Base-by-base conservation (phyloP, 225 moss, liverwort and hornwort species). In the Bryoerythrophyllum caledonicum region DNA sequence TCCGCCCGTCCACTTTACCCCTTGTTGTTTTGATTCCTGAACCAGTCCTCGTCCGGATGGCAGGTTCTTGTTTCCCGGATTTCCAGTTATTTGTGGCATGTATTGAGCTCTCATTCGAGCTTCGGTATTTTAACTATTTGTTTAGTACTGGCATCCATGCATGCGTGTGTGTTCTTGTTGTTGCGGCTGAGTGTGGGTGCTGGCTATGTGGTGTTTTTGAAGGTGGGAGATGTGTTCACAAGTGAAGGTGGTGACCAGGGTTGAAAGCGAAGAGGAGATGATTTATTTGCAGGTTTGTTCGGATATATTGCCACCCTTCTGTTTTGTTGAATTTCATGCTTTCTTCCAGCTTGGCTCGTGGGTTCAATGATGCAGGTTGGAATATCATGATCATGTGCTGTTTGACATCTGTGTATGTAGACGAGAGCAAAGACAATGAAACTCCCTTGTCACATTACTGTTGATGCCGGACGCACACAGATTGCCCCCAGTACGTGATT, bases 171-270 rank as follows among this genome's bases (percentile, higher is more conserved):
- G 67, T 21, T 67, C 43, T 58, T 41, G 30, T 46, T 76, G 32
- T 74, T 30, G 57, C 28, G 43, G 28, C 66, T 43, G 40, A 17
- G 46, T 58, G 10, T 24, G 4, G 44, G 44, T 23, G 23, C 6
- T 58, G 46, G 10, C 67, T 60, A 68, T 49, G 68, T 62, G 68
- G 19, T 63, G 53, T 49, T 49, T 19, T 63, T n/a, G 34, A 73
- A 79, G 79, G 68, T 97, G 97, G 97, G 97, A 94, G 88, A 91
- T 93, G 91, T 87, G 93, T 78, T 91, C 92, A 27, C 97, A 94
- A 76, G 90, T 97, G 53, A 97, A 97, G 75, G 97, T 97, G 76
- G 97, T 97, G 67, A 94, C 91, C 10, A 93, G 89, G 82, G 87
- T 88, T 62, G 97, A 97, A 65, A 91, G 82, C 20, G 97, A 93